Percentiles rank a stretch among this genome's conserved stretches.
These are phyloP conservation scores for Polytrichum commune DNA, from an alignment of 225 moss, liverwort and hornwort species.

Conservation along the genomic window DNA sequence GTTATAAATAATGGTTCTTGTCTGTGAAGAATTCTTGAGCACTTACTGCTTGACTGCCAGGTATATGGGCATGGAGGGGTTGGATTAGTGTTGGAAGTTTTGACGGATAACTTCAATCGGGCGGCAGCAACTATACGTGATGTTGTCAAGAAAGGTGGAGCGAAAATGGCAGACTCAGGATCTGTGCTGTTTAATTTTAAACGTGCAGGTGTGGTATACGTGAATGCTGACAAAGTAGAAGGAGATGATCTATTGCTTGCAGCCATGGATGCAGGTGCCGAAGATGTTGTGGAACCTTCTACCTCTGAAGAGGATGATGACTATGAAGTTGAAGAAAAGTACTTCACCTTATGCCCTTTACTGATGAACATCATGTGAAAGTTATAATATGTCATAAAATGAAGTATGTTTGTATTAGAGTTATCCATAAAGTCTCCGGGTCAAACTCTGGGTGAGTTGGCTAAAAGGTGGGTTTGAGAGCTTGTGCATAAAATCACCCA, in stretches of 20 bases:
- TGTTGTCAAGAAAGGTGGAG: constrained; percentile 93
- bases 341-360: not conserved
- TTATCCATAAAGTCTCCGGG: no score
- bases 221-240: constrained; percentile 45
- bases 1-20: no score
- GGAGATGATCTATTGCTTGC: constrained; percentile 80
- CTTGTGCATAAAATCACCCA: no score
- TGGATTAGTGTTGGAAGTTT: constrained; percentile 83
- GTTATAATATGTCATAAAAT: no score
- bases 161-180: constrained; percentile 94
- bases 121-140: constrained; percentile 90
- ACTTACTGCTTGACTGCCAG: constrained; percentile 21
- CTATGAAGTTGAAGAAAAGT: constrained; percentile 55
- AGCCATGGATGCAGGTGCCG: constrained; percentile 97
- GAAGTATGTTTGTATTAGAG: no score
- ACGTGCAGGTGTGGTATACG: constrained; percentile 76
- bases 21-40: no score
- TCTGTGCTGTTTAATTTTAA: constrained; percentile 96
- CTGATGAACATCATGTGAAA: no score
- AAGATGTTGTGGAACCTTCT: constrained; percentile 84
- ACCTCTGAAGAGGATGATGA: constrained; percentile 58
- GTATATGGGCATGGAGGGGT: constrained; percentile 95
- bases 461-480: no score
- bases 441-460: no score
- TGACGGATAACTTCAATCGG: constrained; percentile 91